Evolutionary conservation across 2,329 filamentous ascomycete species (phyloP).

Genomic region (Phyllosticta citribraziliensis): DNA sequence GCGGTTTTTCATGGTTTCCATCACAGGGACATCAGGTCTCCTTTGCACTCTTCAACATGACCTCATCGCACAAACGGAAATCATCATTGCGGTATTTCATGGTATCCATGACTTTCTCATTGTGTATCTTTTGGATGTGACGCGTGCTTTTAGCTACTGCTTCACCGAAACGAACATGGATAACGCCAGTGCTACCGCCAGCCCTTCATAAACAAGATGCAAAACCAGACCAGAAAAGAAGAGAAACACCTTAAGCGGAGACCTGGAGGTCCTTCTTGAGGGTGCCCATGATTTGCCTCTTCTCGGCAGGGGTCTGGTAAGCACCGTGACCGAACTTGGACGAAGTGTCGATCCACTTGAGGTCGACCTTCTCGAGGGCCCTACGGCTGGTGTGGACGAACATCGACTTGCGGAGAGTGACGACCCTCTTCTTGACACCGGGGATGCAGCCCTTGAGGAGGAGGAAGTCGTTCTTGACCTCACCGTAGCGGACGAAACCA

Average conservation of each 20-base stretch:
- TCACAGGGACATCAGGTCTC: neutral
- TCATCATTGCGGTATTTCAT: slow-evolving; percentile 6
- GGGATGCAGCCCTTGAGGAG: slow-evolving; percentile 97
- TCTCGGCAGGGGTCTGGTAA: slow-evolving; percentile 97
- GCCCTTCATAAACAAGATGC: slow-evolving; percentile 22
- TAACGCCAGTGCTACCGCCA: slow-evolving; percentile 28
- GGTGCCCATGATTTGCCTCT: slow-evolving; percentile 93
- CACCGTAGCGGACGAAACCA: slow-evolving; percentile 98
- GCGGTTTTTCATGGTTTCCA: slow-evolving; percentile 7
- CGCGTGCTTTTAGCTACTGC: slow-evolving; percentile 7
- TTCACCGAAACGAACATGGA: slow-evolving; percentile 14
- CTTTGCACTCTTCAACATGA: no score
- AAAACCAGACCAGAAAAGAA: slow-evolving; percentile 9
- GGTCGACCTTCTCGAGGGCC: slow-evolving; percentile 96
- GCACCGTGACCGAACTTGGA: slow-evolving; percentile 99
- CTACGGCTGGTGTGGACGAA: slow-evolving; percentile 93
- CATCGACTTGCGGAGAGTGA: slow-evolving; percentile 98
- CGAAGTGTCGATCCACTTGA: slow-evolving; percentile 99
- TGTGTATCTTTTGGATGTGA: slow-evolving; percentile 11
- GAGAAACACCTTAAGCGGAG: slow-evolving; percentile 37
- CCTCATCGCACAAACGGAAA: neutral
- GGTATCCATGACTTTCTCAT: slow-evolving; percentile 9
- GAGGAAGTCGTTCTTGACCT: slow-evolving; percentile 98
- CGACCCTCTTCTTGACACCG: slow-evolving; percentile 98
- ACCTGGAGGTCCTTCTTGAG: slow-evolving; percentile 88